Evolutionary conservation across 2,329 filamentous ascomycete genomes (phyloP).

Genomic region (Leptodontidium sp.): DNA sequence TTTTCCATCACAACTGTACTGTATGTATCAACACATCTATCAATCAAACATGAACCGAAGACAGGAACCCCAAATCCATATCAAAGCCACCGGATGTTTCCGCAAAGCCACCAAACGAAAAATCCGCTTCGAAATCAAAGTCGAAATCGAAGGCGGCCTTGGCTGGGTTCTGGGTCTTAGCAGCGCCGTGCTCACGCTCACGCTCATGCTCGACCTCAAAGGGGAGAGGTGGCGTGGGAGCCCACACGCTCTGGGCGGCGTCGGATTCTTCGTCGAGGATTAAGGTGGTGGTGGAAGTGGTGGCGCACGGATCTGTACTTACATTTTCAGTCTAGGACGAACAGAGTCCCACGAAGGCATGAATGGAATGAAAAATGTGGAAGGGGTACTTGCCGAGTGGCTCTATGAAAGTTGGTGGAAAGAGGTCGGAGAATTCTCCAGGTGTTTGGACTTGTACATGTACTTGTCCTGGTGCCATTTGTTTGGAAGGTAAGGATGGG

Average conservation of each 20-base stretch:
- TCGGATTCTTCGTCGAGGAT: conserved; percentile 8
- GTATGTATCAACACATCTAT: background rate
- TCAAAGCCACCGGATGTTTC: conserved; percentile 12
- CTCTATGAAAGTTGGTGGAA: conserved; percentile 11
- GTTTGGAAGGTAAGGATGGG: background rate
- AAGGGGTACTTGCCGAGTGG: conserved; percentile 29
- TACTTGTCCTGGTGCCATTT: background rate
- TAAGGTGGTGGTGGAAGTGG: conserved; percentile 7
- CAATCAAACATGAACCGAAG: conserved; percentile 15
- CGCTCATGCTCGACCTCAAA: background rate
- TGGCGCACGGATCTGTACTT: conserved; percentile 19
- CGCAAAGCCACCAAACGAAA: background rate
- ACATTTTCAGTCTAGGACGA: conserved; percentile 30
- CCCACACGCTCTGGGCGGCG: conserved; percentile 19
- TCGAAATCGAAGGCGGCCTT: conserved; percentile 25
- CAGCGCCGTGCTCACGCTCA: background rate
- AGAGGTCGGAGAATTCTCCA: conserved; percentile 17
- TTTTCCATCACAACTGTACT: background rate
- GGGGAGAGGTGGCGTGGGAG: conserved; percentile 12
- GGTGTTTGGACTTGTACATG: background rate
- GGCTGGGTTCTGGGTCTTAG: background rate
- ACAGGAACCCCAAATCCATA: conserved; percentile 27
- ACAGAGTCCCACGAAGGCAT: conserved; percentile 22
- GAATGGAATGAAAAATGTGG: background rate
- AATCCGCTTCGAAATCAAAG: conserved; percentile 23